A percentile compares a stretch with the other conserved stretches of the same genome.
Evolutionary conservation across 306 rosid genomes (phyloP).

Genomic region (Castanea crenata): DNA sequence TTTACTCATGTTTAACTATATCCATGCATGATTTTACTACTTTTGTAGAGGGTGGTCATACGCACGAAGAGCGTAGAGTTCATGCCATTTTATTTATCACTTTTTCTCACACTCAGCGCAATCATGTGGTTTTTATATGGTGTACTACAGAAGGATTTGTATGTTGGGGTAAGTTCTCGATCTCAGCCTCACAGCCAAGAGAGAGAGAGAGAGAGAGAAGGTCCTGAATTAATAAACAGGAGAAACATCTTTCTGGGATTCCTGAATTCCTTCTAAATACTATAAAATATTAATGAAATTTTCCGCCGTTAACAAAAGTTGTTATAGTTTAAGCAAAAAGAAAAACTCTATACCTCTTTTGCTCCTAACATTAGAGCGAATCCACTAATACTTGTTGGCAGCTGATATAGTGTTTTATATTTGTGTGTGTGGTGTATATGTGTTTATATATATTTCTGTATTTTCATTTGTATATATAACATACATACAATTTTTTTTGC

Average conservation of each 20-base stretch:
- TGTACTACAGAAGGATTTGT: slow-evolving; percentile 61
- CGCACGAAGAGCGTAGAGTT: slow-evolving; percentile 97
- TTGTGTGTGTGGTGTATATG: too few relatives aligned
- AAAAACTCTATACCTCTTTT: neutral
- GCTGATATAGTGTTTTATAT: too few relatives aligned
- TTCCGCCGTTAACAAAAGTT: neutral
- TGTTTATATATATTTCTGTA: too few relatives aligned
- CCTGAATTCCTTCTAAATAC: neutral
- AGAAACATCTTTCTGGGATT: neutral
- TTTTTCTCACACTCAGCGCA: slow-evolving; percentile 89
- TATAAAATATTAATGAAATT: neutral
- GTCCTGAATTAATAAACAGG: neutral
- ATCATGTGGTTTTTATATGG: slow-evolving; percentile 74
- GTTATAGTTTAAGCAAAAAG: neutral
- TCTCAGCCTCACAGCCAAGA: neutral
- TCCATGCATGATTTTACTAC: slow-evolving; percentile 5
- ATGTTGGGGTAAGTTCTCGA: slow-evolving; percentile 71
- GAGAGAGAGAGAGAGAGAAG: too few relatives aligned
- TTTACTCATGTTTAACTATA: neutral
- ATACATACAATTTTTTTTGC: too few relatives aligned
- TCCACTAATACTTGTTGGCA: neutral
- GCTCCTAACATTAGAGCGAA: neutral
- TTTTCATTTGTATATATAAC: too few relatives aligned
- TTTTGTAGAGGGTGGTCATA: slow-evolving; percentile 64
- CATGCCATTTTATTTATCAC: slow-evolving; percentile 80